Percentiles rank a stretch among this genome's conserved stretches.
These are phyloP conservation scores for Wickerhamomyces strasburgensis DNA, from an alignment of 805 yeast species.

Conservation along the genomic window DNA sequence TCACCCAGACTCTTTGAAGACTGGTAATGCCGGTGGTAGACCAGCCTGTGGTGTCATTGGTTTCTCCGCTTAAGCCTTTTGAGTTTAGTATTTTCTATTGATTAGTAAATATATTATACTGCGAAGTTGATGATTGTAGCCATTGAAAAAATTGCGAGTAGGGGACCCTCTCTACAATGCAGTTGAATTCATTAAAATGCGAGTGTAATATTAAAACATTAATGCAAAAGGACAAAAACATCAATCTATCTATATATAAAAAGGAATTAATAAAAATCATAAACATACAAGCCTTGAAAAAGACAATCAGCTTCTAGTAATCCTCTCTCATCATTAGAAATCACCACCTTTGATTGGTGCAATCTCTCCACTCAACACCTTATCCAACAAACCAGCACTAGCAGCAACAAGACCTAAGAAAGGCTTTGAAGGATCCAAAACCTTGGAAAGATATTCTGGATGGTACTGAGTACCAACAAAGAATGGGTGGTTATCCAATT, in stretches of 20 bases:
- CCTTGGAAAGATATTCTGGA: constrained; percentile 96
- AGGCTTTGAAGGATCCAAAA: constrained; percentile 93
- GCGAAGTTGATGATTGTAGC: no score
- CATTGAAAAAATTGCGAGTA: no score
- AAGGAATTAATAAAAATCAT: no score
- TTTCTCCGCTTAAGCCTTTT: constrained; percentile 11
- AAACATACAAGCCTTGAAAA: not conserved
- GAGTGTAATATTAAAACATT: no score
- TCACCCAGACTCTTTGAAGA: constrained; percentile 82
- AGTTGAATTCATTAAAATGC: no score
- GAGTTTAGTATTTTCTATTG: constrained; percentile 1
- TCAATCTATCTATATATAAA: no score
- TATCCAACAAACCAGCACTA: constrained; percentile 74
- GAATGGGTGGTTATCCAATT: constrained; percentile 81
- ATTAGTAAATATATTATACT: not conserved
- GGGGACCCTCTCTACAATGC: no score
- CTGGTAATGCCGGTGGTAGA: constrained; percentile 98
- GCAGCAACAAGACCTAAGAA: constrained; percentile 96
- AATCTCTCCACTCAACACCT: constrained; percentile 41
- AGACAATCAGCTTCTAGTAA: not conserved
- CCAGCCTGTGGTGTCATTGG: constrained; percentile 99
- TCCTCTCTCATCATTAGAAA: constrained; percentile 6
- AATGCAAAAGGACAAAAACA: no score
- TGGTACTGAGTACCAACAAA: constrained; percentile 96
- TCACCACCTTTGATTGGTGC: constrained; percentile 10